A percentile compares a stretch with the other conserved stretches of the same genome.
These are phyloP conservation scores for Macadamia integrifolia DNA, from an alignment of 164 flowering plant genomes.

Conservation along the genomic window DNA sequence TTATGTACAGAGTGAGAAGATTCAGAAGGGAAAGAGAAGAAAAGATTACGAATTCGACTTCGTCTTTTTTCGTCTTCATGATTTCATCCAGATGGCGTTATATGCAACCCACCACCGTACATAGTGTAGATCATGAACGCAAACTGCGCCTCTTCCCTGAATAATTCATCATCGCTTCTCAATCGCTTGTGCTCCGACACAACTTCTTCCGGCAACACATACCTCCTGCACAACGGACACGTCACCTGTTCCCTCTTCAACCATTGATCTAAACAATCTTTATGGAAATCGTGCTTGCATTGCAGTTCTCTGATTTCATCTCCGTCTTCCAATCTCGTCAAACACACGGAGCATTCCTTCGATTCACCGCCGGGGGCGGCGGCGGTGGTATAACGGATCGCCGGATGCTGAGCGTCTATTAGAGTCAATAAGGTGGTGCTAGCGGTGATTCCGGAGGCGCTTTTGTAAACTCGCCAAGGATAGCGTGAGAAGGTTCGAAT, in stretches of 20 bases:
- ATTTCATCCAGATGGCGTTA: too few species aligned
- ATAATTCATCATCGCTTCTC: slow-evolving; percentile 27
- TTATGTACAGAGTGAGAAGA: too few species aligned
- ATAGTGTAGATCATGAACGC: slow-evolving; percentile 25
- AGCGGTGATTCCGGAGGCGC: slow-evolving; percentile 2
- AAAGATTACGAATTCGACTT: too few species aligned
- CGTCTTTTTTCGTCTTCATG: too few species aligned
- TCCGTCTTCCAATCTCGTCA: slow-evolving; percentile 37
- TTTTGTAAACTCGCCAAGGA: neutral
- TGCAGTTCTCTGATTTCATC: slow-evolving; percentile 32
- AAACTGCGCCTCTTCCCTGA: too few species aligned
- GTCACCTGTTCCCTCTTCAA: slow-evolving; percentile 29
- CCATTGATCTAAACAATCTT: slow-evolving; percentile 46
- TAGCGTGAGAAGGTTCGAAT: slow-evolving; percentile 14
- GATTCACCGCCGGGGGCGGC: neutral
- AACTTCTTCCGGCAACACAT: slow-evolving; percentile 27
- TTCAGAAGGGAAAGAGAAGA: too few species aligned
- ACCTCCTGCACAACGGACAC: slow-evolving; percentile 40
- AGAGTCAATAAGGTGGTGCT: slow-evolving; percentile 15
- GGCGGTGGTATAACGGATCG: slow-evolving; percentile 9
- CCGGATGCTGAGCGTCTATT: slow-evolving; percentile 29
- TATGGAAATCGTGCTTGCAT: slow-evolving; percentile 47
- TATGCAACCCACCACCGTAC: slow-evolving; percentile 20
- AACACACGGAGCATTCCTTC: slow-evolving; percentile 36
- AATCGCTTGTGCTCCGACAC: slow-evolving; percentile 4